Conservation (phyloP, 2,329 filamentous ascomycete species). For the Ascochyta lentis region DNA sequence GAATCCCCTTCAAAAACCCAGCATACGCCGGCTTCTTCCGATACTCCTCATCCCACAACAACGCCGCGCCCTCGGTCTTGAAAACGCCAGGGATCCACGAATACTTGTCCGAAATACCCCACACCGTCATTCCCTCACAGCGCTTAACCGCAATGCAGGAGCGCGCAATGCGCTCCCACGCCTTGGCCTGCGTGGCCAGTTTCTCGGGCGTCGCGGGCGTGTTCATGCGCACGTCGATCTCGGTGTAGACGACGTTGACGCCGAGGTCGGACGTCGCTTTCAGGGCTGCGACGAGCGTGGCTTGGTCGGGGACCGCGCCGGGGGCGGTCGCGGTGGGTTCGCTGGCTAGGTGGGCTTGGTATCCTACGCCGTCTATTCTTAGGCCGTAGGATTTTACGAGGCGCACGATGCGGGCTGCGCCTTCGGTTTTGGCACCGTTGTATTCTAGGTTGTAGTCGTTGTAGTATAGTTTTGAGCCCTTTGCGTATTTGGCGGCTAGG, state of each 20-base stretch:
- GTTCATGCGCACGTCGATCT: constrained; percentile 64
- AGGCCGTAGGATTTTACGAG: constrained; percentile 51
- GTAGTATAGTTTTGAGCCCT: constrained; percentile 59
- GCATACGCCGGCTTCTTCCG: constrained; percentile 48
- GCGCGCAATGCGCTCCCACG: constrained; percentile 52
- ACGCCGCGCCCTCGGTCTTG: constrained; percentile 44
- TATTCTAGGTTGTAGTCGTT: constrained; percentile 71
- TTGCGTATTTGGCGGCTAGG: constrained; percentile 48
- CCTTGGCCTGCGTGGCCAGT: constrained; percentile 56
- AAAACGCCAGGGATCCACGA: constrained; percentile 51
- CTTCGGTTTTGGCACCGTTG: constrained; percentile 53
- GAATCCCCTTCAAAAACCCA: constrained; percentile 37
- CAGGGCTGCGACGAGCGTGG: constrained; percentile 57
- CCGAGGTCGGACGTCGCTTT: constrained; percentile 59
- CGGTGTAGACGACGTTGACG: constrained; percentile 67
- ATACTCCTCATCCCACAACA: constrained; percentile 43
- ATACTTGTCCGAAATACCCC: constrained; percentile 55
- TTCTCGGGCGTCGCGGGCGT: constrained; percentile 56
- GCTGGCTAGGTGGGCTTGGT: constrained; percentile 64
- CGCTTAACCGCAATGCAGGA: constrained; percentile 47
- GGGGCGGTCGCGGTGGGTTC: constrained; percentile 59
- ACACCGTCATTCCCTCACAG: constrained; percentile 55
- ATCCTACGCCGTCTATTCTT: constrained; percentile 67
- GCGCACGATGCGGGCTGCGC: constrained; percentile 47
- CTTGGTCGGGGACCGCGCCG: constrained; percentile 53